Evolutionary conservation across 192 early-diverging fungal species (phyloP), one percentile per base, ranked within the genome.

Genomic region (Podila minutissima): DNA sequence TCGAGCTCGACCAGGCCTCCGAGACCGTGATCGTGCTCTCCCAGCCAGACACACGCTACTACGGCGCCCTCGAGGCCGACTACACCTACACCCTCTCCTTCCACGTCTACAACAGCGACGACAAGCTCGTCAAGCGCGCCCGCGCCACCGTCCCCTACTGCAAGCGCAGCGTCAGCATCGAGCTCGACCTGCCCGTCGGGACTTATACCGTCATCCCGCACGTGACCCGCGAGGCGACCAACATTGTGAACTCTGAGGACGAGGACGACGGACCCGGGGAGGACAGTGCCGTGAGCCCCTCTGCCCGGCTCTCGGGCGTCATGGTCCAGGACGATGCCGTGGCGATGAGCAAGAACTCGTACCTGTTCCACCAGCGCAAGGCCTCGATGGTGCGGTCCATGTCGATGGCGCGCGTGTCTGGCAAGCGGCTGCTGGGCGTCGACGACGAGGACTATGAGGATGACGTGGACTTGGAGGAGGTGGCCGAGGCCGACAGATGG

Each of bases 31-130:
- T 82, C 46, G 68, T 74, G 2, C 38, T 82, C 48, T 63, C 67
- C 28, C 78, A 82, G 58, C 71, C 78, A 12, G 78, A 82, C 61
- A 31, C 38, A 15, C 48, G 71, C 5, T 82, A 73, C 68, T 74
- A 62, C 29, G 66, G 59, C 29, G 61, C 48, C n/a, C 20, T 58
- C 6, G 28, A 17, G 22, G 22, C 37, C 15, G 41, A 71, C 2
- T 65, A 58, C 13, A 48, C 37, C 11, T 66, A 74, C 46, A 29
- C 3, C 28, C 28, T 72, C 0, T 59, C 53, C 7, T 72, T 72
- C 62, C 70, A 72, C 24, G 53, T 72, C 48, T 72, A 72, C 22
- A 37, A 72, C 37, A 64, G 20, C 15, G 55, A 65, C 19, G 26
- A 28, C 19, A 72, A 72, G 53, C 31, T 72, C 19, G 24, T 72